Conservation (phyloP, 345 rosid species). For the Heritiera littoralis region DNA sequence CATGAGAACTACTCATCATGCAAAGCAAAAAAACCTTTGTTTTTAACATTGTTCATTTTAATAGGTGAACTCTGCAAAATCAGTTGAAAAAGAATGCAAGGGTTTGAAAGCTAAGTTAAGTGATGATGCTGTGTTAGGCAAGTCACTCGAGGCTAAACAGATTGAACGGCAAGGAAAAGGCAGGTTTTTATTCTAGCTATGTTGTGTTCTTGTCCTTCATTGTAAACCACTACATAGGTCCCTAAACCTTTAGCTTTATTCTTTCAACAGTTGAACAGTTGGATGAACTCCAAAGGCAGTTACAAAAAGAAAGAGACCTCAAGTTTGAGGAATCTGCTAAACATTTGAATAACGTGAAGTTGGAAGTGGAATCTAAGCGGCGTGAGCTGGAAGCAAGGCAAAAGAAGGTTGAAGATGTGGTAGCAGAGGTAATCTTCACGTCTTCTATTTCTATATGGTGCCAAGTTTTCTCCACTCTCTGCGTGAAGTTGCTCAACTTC, state of each 20-base stretch:
- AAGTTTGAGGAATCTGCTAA: slow-evolving; percentile 55
- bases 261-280: slow-evolving; percentile 59
- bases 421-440: slow-evolving; percentile 57
- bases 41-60: slow-evolving; percentile 20
- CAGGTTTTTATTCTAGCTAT: slow-evolving; percentile 30
- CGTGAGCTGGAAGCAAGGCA: slow-evolving; percentile 70
- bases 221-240: slow-evolving; percentile 9
- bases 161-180: slow-evolving; percentile 74
- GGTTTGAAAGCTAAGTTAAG: slow-evolving; percentile 63
- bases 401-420: slow-evolving; percentile 64
- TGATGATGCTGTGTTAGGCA: slow-evolving; percentile 63
- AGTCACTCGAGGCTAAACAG: slow-evolving; percentile 73
- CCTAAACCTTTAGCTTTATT: slow-evolving; percentile 7
- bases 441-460: neutral
- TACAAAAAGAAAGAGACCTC: slow-evolving; percentile 60
- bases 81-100: slow-evolving; percentile 77
- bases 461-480: neutral
- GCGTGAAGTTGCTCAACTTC: neutral
- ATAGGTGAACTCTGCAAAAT: slow-evolving; percentile 75
- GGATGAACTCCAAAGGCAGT: slow-evolving; percentile 48
- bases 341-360: slow-evolving; percentile 50
- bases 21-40: neutral
- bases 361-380: slow-evolving; percentile 64
- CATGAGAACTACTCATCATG: neutral
- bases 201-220: neutral